Conservation (phyloP, 1,284 basidiomycete genomes). For the Ceratobasidium sp. region DNA sequence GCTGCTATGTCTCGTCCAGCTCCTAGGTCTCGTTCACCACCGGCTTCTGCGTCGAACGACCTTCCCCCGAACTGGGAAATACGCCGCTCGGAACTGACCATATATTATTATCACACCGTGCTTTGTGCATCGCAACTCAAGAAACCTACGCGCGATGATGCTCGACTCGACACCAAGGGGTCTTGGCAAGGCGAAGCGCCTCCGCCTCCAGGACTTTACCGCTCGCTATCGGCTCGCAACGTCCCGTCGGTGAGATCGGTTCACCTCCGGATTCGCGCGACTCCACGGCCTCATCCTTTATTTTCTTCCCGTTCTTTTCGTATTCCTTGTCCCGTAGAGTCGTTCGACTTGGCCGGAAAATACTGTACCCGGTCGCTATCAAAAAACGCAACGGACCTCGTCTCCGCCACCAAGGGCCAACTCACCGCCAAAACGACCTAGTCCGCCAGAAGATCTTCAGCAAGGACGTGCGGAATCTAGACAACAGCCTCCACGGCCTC, state of each 20-base stretch:
- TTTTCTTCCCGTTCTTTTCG: constrained; percentile 31
- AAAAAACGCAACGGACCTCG: constrained; percentile 8
- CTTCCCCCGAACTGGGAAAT: constrained; percentile 32
- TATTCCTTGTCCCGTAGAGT: constrained; percentile 24
- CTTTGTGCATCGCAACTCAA: constrained; percentile 34
- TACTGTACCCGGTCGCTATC: constrained; percentile 1
- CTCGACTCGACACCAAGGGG: constrained; percentile 23
- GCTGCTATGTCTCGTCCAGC: constrained; percentile 35
- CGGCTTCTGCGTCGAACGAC: constrained; percentile 18
- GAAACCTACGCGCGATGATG: constrained; percentile 35
- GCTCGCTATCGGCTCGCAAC: constrained; percentile 36
- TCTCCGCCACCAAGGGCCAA: constrained; percentile 18
- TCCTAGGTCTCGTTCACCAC: constrained; percentile 32
- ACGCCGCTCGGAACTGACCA: constrained; percentile 33
- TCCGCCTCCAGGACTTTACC: not conserved
- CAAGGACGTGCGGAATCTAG: constrained; percentile 15
- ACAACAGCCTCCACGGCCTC: constrained; percentile 21
- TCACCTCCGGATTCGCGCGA: constrained; percentile 45
- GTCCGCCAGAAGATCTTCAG: constrained; percentile 5
- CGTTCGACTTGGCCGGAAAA: constrained; percentile 38
- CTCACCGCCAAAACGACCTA: constrained; percentile 11
- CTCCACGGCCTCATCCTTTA: constrained; percentile 41
- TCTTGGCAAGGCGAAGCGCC: constrained; percentile 35
- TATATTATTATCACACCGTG: constrained; percentile 40
- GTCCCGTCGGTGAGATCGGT: constrained; percentile 45